Conservation (phyloP, 2,329 filamentous ascomycete genomes). For the Xylariaceae sp. region DNA sequence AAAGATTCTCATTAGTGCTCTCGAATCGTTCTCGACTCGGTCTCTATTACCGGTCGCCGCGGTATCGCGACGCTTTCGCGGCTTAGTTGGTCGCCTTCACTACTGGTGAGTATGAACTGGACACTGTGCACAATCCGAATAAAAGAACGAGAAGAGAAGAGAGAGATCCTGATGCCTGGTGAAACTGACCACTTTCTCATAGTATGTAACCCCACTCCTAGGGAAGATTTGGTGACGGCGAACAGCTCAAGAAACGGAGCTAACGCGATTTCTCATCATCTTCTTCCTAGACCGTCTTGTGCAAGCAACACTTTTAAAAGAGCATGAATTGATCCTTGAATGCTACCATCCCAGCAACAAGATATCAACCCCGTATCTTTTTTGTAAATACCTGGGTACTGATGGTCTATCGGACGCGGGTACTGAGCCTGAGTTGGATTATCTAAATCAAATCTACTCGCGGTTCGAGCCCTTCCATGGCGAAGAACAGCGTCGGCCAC, state of each 20-base stretch:
- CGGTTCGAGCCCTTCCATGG: constrained; percentile 65
- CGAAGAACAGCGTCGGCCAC: constrained; percentile 38
- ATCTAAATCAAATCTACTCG: constrained; percentile 62
- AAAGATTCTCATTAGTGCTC: constrained; percentile 51
- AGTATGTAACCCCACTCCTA: too few species aligned
- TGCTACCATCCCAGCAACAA: constrained; percentile 73
- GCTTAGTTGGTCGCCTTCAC: constrained; percentile 60
- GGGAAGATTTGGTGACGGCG: too few species aligned
- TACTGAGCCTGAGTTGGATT: constrained; percentile 33
- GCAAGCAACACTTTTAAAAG: constrained; percentile 53
- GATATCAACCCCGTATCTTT: constrained; percentile 64
- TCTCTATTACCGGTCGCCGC: constrained; percentile 56
- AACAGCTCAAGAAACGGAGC: too few species aligned
- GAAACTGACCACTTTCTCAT: too few species aligned
- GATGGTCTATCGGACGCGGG: constrained; percentile 50
- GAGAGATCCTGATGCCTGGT: too few species aligned
- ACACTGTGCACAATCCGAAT: too few species aligned
- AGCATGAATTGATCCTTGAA: constrained; percentile 71
- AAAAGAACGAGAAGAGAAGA: too few species aligned
- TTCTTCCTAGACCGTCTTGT: constrained; percentile 50
- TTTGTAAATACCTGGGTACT: constrained; percentile 65
- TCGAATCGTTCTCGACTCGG: constrained; percentile 47
- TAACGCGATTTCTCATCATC: too few species aligned
- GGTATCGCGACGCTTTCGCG: constrained; percentile 63
- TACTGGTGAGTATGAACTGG: constrained; percentile 36